phyloP scores from a whole-genome alignment of 2,329 filamentous ascomycete genomes.

The Trichoderma sp. region DNA sequence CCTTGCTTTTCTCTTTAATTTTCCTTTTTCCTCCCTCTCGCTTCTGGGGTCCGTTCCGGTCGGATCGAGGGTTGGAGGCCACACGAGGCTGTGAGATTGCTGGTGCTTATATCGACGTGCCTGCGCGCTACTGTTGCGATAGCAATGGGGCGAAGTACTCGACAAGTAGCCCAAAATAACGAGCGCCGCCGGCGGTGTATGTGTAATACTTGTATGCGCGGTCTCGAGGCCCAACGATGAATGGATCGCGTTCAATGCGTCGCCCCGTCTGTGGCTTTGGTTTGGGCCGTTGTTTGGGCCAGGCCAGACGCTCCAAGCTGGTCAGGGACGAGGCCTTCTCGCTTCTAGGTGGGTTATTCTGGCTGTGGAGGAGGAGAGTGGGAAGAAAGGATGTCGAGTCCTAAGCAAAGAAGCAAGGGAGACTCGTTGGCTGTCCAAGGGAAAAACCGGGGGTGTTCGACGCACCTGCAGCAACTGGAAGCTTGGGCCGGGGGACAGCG shows the following conservation, averaged over 20 bases:
- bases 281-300: neutral
- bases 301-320: constrained; percentile 14
- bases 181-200: neutral
- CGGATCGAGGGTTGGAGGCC: constrained; percentile 3
- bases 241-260: neutral
- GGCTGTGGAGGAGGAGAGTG: constrained; percentile 18
- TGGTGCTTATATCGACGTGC: constrained; percentile 4
- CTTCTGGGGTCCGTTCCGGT: constrained; percentile 1
- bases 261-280: neutral
- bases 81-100: neutral
- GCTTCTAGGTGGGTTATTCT: neutral
- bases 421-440: neutral
- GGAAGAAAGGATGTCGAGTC: neutral
- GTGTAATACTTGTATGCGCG: neutral
- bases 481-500: constrained; percentile 1
- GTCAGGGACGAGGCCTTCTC: constrained; percentile 12
- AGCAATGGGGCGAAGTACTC: constrained; percentile 2
- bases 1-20: neutral
- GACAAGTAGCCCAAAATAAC: neutral
- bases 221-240: neutral
- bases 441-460: constrained; percentile 16
- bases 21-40: neutral
- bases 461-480: constrained; percentile 13
- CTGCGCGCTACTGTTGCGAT: constrained; percentile 13
- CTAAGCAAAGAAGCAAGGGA: constrained; percentile 16